Evolutionary conservation across 208 protist genomes (phyloP), one percentile per base, ranked within the genome.

Genomic region (Trypanosoma caninum): DNA sequence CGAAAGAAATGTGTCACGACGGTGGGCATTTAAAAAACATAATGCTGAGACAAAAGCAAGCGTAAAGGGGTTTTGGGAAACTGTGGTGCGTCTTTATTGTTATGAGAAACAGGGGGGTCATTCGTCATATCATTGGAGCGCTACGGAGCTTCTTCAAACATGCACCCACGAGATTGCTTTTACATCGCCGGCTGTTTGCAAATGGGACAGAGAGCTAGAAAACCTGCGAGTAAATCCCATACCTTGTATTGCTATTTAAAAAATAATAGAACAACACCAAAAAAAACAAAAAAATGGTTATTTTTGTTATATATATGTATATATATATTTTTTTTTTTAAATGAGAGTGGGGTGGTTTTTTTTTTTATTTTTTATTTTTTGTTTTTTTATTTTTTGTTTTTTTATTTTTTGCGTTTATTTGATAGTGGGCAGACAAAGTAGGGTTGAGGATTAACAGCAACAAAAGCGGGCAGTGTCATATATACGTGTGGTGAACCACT

Each of bases 211-310:
- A 55, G 69, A 81, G 18, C 47, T 91, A 16, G 76, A 86, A 35
- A 78, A 73, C 27, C 65, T 95, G 8, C 65, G 72, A 13, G 72
- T 84, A 23, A 91, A 83, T 69, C 83, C 89, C 4, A 82, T 95
- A 22, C 89, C 82, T 8, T 95, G 89, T 63, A 76, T 84, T 8
- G 42, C 71, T 18, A 37, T 95, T 52, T 64, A 40, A 57, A 18
- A 35, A 30, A 40, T 18, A 16, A 34, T 2, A 27, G 3, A 35
- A 27, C 18, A 37, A 25, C 5, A 42, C 16, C 11, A 59, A n/a
- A 53, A 35, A n/a, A n/a, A 53, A 44, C 13, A 6, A 18, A 56
- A 41, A 13, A 34, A 28, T 18, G 2, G 31, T 45, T 45, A 8
- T 3, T 65, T 22, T 58, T 50, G 33, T 16, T 55, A 28, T 47